Evolutionary conservation across 1,284 basidiomycete genomes (phyloP).

Genomic region (Naganishia liquefaciens): DNA sequence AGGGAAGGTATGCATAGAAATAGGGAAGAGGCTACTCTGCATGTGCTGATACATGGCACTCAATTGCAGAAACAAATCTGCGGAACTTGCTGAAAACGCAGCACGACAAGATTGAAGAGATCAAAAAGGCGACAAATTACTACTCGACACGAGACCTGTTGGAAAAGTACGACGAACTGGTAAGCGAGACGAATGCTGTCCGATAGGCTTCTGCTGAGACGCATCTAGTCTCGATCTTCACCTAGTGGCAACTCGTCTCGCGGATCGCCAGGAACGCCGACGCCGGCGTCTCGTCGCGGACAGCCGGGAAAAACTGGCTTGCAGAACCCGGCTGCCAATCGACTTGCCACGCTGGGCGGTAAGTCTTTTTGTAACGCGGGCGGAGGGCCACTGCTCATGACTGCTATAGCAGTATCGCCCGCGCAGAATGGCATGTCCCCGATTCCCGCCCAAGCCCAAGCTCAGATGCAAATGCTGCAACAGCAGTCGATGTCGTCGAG

Average conservation of each 20-base stretch:
- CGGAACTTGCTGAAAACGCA: conserved; percentile 75
- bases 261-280: conserved; percentile 21
- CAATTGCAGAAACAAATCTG: conserved; percentile 70
- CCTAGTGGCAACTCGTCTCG: conserved; percentile 14
- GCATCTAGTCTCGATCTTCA: conserved; percentile 9
- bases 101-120: conserved; percentile 85
- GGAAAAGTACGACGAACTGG: conserved; percentile 78
- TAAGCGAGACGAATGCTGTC: not conserved
- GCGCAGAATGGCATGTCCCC: conserved; percentile 24
- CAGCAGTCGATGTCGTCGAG: conserved; percentile 44
- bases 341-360: conserved; percentile 34
- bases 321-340: not conserved
- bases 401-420: conserved; percentile 2
- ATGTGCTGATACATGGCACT: not conserved
- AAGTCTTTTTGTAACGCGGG: not conserved
- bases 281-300: conserved; percentile 23
- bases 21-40: not conserved
- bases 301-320: not conserved
- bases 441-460: conserved; percentile 41
- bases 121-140: conserved; percentile 96
- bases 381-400: not conserved
- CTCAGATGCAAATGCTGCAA: conserved; percentile 45
- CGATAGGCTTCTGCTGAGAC: too few species aligned
- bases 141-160: conserved; percentile 86
- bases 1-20: conserved; percentile 79